These are phyloP conservation scores for Phytophthora pini DNA, from an alignment of 352 stramenopile genomes.

Conservation along the genomic window DNA sequence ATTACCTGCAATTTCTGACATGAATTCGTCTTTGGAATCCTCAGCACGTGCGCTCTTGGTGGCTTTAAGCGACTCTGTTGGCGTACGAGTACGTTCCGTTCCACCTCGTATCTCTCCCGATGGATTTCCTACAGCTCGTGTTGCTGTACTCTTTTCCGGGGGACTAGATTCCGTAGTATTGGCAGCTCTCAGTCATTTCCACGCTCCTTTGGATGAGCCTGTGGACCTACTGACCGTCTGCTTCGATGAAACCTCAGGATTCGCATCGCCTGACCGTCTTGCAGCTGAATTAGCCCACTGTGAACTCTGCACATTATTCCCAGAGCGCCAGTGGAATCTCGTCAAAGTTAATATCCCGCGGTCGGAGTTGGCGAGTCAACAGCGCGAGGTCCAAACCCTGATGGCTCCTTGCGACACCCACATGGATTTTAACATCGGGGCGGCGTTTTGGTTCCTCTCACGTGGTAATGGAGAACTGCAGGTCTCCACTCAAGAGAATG, in stretches of 20 bases:
- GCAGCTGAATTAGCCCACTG: constrained; percentile 81
- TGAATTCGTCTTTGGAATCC: constrained; percentile 16
- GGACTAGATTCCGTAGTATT: constrained; percentile 97
- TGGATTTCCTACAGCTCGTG: constrained; percentile 15
- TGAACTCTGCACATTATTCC: constrained; percentile 91
- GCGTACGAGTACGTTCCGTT: constrained; percentile 78
- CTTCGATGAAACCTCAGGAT: constrained; percentile 81
- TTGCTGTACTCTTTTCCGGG: constrained; percentile 96
- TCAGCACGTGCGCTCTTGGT: constrained; percentile 57
- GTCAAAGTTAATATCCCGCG: constrained; percentile 86
- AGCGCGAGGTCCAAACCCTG: constrained; percentile 77
- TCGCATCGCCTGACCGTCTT: constrained; percentile 90
- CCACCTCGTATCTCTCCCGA: constrained; percentile 7
- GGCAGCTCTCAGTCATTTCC: constrained; percentile 88
- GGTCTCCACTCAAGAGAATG: background rate
- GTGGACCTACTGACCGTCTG: constrained; percentile 96
- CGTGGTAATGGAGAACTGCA: constrained; percentile 58
- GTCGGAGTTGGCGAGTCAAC: constrained; percentile 65
- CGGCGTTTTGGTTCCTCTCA: constrained; percentile 95
- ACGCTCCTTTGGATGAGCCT: constrained; percentile 57
- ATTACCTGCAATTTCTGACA: constrained; percentile 14
- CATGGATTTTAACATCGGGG: constrained; percentile 99
- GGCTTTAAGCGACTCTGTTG: constrained; percentile 83
- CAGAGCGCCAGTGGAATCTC: constrained; percentile 84
- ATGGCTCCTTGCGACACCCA: constrained; percentile 90